Evolutionary conservation across 2,329 filamentous ascomycete genomes (phyloP), one percentile per base, ranked within the genome.

Genomic region (Apiospora marii): DNA sequence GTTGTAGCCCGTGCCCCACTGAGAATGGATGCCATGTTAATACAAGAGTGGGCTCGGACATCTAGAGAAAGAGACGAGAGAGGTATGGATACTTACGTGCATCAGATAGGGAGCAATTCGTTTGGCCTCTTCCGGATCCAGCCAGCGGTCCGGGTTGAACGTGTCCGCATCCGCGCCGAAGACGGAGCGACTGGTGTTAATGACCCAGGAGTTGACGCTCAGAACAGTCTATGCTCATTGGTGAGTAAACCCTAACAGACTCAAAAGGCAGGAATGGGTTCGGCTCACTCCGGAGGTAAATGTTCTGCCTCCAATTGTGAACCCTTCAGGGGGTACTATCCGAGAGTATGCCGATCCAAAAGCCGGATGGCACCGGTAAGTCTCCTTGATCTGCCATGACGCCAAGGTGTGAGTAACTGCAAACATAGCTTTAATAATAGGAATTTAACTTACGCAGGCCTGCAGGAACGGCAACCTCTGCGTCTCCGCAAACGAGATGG

Each of bases 391-490:
- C 51, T 58, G n/a, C 7, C 44, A 51, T 27, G 4, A 14, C 14
- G 1, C 49, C 10, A 0, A 27, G n/a, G 3, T 51, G 49, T 51
- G 12, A 51, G 49, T 51, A 12, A 10, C 12, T 14, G n/a, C n/a
- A 13, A 13, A 3, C 10, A 27, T 27, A 48, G 16, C 14, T 19
- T 19, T 0, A 27, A 58, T 19, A 14, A 27, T 51, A 14, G 24
- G 2, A 12, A 24, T 24, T 19, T 10, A 3, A 58, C 51, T 58
- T 58, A 58, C 51, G 71, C 76, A 77, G 37, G 78, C 78, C 24
- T 74, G 71, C 43, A 79, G 72, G 71, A 78, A 79, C 0, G 76
- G 76, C 16, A 79, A 71, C 30, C 73, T 68, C 58, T 73, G 69
- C 16, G 76, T 71, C 27, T 77, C 75, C 51, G 72, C 71, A 30